These are phyloP conservation scores for Acanthamoeba divionensis DNA, from an alignment of 208 protist species.

Conservation along the genomic window DNA sequence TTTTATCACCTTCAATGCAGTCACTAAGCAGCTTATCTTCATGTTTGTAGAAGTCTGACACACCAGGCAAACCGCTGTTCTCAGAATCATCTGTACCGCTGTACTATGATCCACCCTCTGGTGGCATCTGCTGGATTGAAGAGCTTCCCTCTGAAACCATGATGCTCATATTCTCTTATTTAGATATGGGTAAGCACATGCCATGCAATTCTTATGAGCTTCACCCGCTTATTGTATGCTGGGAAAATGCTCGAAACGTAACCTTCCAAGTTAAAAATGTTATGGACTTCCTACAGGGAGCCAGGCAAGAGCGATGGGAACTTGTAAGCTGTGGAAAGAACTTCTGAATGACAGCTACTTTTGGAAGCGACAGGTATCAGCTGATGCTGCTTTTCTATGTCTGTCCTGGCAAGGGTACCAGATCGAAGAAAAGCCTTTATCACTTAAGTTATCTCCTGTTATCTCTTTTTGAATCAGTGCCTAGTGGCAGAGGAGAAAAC, in stretches of 20 bases:
- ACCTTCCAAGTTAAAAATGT: no score
- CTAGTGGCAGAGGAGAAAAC: background rate
- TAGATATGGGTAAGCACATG: background rate
- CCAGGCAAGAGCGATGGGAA: background rate
- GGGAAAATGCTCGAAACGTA: no score
- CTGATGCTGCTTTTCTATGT: background rate
- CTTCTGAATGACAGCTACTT: conserved; percentile 37
- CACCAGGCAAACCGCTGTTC: no score
- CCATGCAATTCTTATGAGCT: background rate
- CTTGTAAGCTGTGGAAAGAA: background rate
- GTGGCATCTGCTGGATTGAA: conserved; percentile 13
- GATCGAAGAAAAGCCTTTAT: background rate
- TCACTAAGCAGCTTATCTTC: no score
- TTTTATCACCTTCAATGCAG: no score
- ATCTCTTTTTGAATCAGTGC: no score
- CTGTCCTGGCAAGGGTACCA: background rate
- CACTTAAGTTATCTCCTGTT: no score
- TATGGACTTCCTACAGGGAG: background rate
- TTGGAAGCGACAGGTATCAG: conserved; percentile 11
- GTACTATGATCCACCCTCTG: background rate
- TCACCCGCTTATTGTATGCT: no score
- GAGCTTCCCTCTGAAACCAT: conserved; percentile 37
- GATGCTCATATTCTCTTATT: conserved; percentile 50
- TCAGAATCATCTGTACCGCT: no score
- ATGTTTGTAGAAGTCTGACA: no score